Evolutionary conservation across 768 basidiomycete species (phyloP), one percentile per base, ranked within the genome.

Genomic region (Favolaschia claudopus): DNA sequence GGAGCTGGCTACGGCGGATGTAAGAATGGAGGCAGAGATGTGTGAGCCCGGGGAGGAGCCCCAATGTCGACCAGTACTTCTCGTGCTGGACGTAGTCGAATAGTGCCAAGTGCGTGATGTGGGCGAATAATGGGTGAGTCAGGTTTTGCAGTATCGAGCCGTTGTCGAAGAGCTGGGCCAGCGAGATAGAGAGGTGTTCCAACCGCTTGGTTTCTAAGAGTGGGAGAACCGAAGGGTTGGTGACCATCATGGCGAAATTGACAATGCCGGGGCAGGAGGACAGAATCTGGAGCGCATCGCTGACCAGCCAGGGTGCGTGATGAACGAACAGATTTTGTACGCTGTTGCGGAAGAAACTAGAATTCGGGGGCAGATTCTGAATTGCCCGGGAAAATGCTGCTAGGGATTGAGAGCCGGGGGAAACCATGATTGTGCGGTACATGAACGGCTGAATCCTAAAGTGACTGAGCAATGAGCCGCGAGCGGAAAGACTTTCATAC

Each of bases 11-110:
- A 0, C 50, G 38, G 27, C 48, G 55, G 8, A 62, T 55, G 32
- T 37, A 62, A 1, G 55, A 58, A 39, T 53, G 38, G 20, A 62
- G 38, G 25, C 61, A 62, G 4, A 62, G 51, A 20, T 58, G 61
- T 5, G 55, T 62, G 15, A 62, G 55, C 7, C 44, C 37, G 14
- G 61, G 55, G 20, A 62, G 60, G 17, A 25, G 25, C 31, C 29
- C 34, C 10, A 58, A 14, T 14, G 42, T 24, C 20, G 32, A 4
- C 34, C 42, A 58, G 19, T 36, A n/a, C 24, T 12, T 12, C 29
- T 62, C 55, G 29, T 42, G 42, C 27, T 58, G 51, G 7, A 53
- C 3, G 24, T 22, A 32, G 33, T 62, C 61, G 24, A 62, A 52
- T 5, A 62, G 37, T 8, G 12, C 38, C 17, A 62, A 49, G 37